Base-by-base conservation (phyloP, 257 asterid species). In the Leptodermis oblonga region DNA sequence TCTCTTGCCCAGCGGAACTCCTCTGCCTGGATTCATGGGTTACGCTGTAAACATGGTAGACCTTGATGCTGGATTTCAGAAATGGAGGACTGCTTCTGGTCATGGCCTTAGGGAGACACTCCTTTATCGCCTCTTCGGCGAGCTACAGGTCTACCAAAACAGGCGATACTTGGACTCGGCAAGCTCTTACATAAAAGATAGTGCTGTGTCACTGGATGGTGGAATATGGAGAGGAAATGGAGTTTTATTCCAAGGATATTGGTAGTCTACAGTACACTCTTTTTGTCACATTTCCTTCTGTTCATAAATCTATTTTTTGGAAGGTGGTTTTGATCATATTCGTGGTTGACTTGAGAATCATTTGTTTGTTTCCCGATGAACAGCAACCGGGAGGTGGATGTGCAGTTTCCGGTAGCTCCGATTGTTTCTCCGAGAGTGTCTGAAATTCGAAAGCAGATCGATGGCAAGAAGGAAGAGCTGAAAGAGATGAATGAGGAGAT, bases 141-240 rank as follows among this genome's bases (percentile, higher is more conserved):
- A 79, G 73, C 90, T 87, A 71, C 97, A 88, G 76, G 95, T 90
- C 30, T 88, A 88, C n/a, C 15, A 56, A 53, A 73, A 69, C 45
- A 80, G 81, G 30, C 61, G 78, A 14, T 49, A 70, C 70, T 82
- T 90, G 92, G 73, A 65, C 73, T 66, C 18, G 58, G 93, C 97
- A 7, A 56, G 51, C 22, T 76, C 90, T 22, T 84, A 82, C 79
- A 79, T 82, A 34, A 72, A 71, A 68, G 81, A 67, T 0, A 82
- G 80, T 22, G 95, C 87, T 4, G 75, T 88, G 70, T 90, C 97
- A 2, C 65, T 90, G 69, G 95, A 90, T 73, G 97, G 95, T 22
- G 87, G 81, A 14, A 79, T 88, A 15, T 67, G 83, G 49, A 85
- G 70, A 71, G 82, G 87, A 53, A 83, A 85, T 18, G 90, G 93